Evolutionary conservation across 495 filamentous ascomycete genomes (phyloP).

Genomic region (Daldinia caldariorum): DNA sequence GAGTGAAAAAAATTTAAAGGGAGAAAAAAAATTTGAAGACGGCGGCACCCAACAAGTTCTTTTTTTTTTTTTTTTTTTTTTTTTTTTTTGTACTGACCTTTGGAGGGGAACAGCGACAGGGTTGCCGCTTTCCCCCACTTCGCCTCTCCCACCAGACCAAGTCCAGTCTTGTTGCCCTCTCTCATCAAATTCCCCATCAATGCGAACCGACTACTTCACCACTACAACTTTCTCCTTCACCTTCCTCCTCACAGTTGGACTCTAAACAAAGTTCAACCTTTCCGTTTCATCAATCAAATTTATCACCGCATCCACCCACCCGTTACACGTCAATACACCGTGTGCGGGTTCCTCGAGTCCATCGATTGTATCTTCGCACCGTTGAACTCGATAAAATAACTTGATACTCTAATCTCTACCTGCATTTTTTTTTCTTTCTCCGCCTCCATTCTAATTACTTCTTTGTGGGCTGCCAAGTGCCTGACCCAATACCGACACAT

Average conservation of each 20-base stretch:
- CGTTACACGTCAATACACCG: slow-evolving; percentile 15
- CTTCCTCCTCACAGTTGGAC: slow-evolving; percentile 36
- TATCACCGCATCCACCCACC: slow-evolving; percentile 14
- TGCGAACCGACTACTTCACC: slow-evolving; percentile 37
- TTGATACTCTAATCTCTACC: slow-evolving; percentile 20
- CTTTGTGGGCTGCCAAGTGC: slow-evolving; percentile 27
- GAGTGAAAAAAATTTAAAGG: slow-evolving; percentile 20
- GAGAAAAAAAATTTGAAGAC: slow-evolving; percentile 37
- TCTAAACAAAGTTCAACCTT: slow-evolving; percentile 40
- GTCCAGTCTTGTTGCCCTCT: slow-evolving; percentile 40
- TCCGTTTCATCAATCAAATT: slow-evolving; percentile 31
- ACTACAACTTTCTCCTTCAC: slow-evolving; percentile 32
- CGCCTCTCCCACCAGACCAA: slow-evolving; percentile 46
- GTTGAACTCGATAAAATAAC: slow-evolving; percentile 31
- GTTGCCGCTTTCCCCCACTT: slow-evolving; percentile 45
- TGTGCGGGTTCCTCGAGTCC: slow-evolving; percentile 20
- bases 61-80: slow-evolving; percentile 13
- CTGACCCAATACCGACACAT: slow-evolving; percentile 19
- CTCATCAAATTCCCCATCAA: slow-evolving; percentile 44
- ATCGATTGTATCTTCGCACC: slow-evolving; percentile 29
- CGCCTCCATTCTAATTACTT: slow-evolving; percentile 20
- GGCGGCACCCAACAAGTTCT: slow-evolving; percentile 40
- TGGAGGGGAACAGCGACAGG: slow-evolving; percentile 40
- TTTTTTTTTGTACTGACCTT: slow-evolving; percentile 10
- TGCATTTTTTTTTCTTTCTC: slow-evolving; percentile 37